A percentile compares a stretch with the other conserved stretches of the same genome.
phyloP scores from a whole-genome alignment of 495 filamentous ascomycete genomes.

The Gamarada debralockiae region DNA sequence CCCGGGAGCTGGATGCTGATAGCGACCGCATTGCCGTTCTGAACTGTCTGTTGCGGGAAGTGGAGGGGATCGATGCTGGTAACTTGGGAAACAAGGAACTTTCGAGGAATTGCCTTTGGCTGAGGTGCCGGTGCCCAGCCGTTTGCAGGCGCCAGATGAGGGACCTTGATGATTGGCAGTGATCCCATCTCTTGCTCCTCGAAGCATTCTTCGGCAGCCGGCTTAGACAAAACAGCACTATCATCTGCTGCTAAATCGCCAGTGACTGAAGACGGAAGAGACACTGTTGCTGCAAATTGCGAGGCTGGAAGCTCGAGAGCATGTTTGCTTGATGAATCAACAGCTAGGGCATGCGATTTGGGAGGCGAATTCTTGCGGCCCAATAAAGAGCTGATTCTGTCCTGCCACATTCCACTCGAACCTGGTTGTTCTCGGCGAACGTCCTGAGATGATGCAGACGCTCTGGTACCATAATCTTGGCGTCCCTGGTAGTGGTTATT shows the following conservation, averaged over 20 bases:
- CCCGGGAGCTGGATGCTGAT: slow-evolving; percentile 36
- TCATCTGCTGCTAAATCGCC: slow-evolving; percentile 16
- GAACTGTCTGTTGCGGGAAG: slow-evolving; percentile 34
- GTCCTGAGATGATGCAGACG: slow-evolving; percentile 14
- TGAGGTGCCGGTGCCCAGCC: slow-evolving; percentile 33
- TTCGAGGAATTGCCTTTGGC: slow-evolving; percentile 32
- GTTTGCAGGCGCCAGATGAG: slow-evolving; percentile 51
- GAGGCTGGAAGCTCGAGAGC: slow-evolving; percentile 49
- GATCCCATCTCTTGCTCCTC: slow-evolving; percentile 81
- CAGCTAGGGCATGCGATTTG: slow-evolving; percentile 49
- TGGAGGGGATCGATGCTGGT: slow-evolving; percentile 35
- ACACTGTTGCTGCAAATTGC: slow-evolving; percentile 51
- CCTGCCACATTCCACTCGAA: slow-evolving; percentile 56
- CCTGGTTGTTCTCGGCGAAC: slow-evolving; percentile 12
- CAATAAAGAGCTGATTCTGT: slow-evolving; percentile 68
- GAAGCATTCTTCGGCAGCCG: slow-evolving; percentile 75
- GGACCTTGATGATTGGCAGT: slow-evolving; percentile 64
- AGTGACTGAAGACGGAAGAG: slow-evolving; percentile 41
- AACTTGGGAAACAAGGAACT: slow-evolving; percentile 30
- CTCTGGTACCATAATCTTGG: slow-evolving; percentile 16
- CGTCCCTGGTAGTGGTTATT: slow-evolving; percentile 7
- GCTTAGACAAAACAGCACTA: slow-evolving; percentile 44
- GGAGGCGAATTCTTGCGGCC: slow-evolving; percentile 54
- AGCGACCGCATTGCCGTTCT: slow-evolving; percentile 37
- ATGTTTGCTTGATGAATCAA: slow-evolving; percentile 56